A percentile compares a stretch with the other conserved stretches of the same genome.
phyloP scores from a whole-genome alignment of 2,329 filamentous ascomycete genomes.

The Cladosporium velox region DNA sequence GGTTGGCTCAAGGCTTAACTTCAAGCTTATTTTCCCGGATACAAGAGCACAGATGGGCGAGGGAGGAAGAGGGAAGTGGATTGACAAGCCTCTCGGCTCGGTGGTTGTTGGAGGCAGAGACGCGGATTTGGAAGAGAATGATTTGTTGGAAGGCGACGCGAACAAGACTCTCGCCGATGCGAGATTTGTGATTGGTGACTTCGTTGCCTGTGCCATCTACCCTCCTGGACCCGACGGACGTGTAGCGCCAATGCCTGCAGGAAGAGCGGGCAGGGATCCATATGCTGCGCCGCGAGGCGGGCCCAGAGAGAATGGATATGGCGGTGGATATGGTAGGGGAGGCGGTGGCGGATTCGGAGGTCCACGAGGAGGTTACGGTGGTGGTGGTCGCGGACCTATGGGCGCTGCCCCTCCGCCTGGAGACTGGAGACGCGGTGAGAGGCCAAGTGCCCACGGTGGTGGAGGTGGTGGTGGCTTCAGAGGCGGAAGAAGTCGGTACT shows the following conservation, averaged over 20 bases:
- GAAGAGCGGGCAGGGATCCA: constrained; percentile 50
- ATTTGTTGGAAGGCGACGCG: constrained; percentile 55
- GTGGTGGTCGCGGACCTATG: constrained; percentile 31
- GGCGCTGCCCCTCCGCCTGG: constrained; percentile 37
- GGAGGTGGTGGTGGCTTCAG: constrained; percentile 12
- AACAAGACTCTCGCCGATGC: constrained; percentile 74
- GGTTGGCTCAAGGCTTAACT: constrained; percentile 81
- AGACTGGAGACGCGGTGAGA: constrained; percentile 44
- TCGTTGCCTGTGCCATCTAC: constrained; percentile 78
- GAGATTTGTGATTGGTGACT: constrained; percentile 86
- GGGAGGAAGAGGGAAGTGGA: constrained; percentile 61
- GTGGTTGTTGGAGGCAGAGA: constrained; percentile 65
- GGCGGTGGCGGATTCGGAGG: constrained; percentile 28
- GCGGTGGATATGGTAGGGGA: constrained; percentile 29
- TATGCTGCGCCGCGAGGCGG: constrained; percentile 34
- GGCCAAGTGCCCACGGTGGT: constrained; percentile 32
- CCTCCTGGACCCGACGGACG: constrained; percentile 73
- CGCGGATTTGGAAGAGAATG: constrained; percentile 35
- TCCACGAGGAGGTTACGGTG: constrained; percentile 26
- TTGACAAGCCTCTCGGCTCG: constrained; percentile 79
- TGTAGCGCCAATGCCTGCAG: constrained; percentile 63
- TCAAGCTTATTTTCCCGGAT: constrained; percentile 84
- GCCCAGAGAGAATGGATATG: constrained; percentile 32
- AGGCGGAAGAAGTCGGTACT: constrained; percentile 15
- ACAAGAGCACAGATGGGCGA: constrained; percentile 51